Conservation (phyloP, 371 early-diverging fungal species). For the Entomophthora muscae region DNA sequence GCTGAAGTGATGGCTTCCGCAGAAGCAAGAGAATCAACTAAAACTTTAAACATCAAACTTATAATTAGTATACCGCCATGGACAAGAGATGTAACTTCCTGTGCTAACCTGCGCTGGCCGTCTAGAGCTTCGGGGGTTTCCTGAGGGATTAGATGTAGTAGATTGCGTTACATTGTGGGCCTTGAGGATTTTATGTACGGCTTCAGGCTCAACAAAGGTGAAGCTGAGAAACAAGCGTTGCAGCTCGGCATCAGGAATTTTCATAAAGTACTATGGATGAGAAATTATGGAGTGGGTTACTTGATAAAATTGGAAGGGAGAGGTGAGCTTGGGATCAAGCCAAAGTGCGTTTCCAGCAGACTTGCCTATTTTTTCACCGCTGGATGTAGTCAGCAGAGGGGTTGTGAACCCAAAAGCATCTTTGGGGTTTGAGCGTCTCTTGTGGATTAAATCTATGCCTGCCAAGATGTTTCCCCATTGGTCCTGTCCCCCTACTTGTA, state of each 20-base stretch:
- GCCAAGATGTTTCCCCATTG: constrained; percentile 96
- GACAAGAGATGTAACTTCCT: constrained; percentile 72
- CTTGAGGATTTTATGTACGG: constrained; percentile 35
- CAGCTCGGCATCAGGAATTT: constrained; percentile 64
- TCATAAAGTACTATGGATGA: constrained; percentile 48
- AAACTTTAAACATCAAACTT: constrained; percentile 2
- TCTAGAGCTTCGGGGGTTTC: constrained; percentile 38
- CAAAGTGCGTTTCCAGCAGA: constrained; percentile 91
- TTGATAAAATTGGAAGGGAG: constrained; percentile 83
- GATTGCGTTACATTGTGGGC: constrained; percentile 30
- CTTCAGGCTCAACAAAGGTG: constrained; percentile 44
- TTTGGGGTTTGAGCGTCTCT: constrained; percentile 17
- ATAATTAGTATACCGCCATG: constrained; percentile 44
- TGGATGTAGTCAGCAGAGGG: constrained; percentile 68
- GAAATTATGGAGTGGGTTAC: constrained; percentile 22
- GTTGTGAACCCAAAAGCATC: constrained; percentile 68
- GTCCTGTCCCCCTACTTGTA: constrained; percentile 88
- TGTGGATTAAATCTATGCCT: constrained; percentile 78
- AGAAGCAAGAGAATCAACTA: constrained; percentile 30
- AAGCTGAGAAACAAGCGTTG: constrained; percentile 54
- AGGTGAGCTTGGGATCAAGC: constrained; percentile 62
- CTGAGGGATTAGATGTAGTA: constrained; percentile 10
- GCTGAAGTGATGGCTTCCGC: constrained; percentile 51
- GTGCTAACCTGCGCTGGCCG: constrained; percentile 60
- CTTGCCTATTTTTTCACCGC: constrained; percentile 92